These are phyloP conservation scores for Geotrichum histeridarum DNA, from an alignment of 1,139 yeast species.

Conservation along the genomic window DNA sequence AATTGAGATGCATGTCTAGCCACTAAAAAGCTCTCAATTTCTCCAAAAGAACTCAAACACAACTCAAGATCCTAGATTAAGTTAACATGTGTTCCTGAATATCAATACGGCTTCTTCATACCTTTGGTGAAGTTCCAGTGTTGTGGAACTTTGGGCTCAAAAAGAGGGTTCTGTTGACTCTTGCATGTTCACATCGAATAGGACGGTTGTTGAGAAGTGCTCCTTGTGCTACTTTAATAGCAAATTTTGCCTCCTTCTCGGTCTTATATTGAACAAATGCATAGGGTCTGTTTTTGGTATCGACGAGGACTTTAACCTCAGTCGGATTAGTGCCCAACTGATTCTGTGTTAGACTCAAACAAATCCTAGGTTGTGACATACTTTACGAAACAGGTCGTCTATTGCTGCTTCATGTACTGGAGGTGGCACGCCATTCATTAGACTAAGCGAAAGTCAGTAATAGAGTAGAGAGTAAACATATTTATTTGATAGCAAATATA, in stretches of 20 bases:
- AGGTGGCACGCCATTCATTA: constrained; percentile 20
- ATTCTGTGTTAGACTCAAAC: constrained; percentile 2
- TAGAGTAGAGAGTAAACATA: neutral
- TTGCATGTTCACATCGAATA: constrained; percentile 84
- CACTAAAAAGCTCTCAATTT: constrained; percentile 57
- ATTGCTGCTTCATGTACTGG: constrained; percentile 37
- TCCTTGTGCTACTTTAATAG: constrained; percentile 66
- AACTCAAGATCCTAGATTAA: constrained; percentile 37
- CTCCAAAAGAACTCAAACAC: constrained; percentile 56
- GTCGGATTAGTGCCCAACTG: constrained; percentile 36
- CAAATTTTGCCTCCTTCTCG: constrained; percentile 65
- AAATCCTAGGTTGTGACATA: constrained; percentile 18
- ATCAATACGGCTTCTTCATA: neutral
- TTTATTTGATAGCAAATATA: neutral
- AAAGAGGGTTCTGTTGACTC: constrained; percentile 80
- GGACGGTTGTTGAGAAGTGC: constrained; percentile 65
- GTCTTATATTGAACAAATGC: constrained; percentile 85
- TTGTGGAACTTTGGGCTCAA: constrained; percentile 24
- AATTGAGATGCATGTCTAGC: constrained; percentile 32
- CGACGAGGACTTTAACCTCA: constrained; percentile 76
- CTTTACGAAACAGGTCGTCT: constrained; percentile 50
- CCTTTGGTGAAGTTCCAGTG: constrained; percentile 3
- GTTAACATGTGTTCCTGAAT: constrained; percentile 4
- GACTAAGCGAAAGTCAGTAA: constrained; percentile 4
- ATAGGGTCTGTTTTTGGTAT: constrained; percentile 78